Evolutionary conservation across 2,329 filamentous ascomycete species (phyloP).

Genomic region (Colletotrichum coccodes): DNA sequence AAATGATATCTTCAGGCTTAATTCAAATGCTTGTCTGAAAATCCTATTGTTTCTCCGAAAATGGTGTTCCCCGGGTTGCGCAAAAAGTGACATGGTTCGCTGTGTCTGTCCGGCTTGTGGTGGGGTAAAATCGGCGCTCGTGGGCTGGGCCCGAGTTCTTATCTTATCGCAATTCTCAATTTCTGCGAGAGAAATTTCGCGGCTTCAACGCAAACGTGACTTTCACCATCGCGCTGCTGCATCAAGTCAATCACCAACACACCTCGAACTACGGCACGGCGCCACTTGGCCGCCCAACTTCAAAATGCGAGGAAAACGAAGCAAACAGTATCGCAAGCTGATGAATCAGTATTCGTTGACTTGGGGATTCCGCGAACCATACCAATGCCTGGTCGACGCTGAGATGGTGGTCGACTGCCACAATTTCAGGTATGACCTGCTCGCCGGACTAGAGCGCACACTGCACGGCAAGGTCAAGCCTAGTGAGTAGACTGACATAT

Average conservation of each 20-base stretch:
- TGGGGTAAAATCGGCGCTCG: slow-evolving; percentile 22
- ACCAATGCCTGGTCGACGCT: slow-evolving; percentile 91
- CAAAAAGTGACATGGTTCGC: background rate
- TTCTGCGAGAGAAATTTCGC: slow-evolving; percentile 30
- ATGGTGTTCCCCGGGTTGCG: background rate
- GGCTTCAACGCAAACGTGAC: background rate
- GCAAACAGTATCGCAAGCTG: slow-evolving; percentile 76
- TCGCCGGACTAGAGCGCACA: slow-evolving; percentile 80
- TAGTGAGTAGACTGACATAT: slow-evolving; percentile 58
- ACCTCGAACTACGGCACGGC: slow-evolving; percentile 5
- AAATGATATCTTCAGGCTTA: background rate
- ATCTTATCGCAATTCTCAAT: slow-evolving; percentile 35
- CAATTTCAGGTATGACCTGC: slow-evolving; percentile 90
- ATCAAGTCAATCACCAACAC: background rate
- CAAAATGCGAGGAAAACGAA: slow-evolving; percentile 60
- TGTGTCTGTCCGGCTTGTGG: background rate
- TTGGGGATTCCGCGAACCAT: slow-evolving; percentile 93
- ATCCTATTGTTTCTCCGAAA: background rate
- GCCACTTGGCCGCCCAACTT: background rate
- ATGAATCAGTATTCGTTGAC: slow-evolving; percentile 91
- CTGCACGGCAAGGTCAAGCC: slow-evolving; percentile 88
- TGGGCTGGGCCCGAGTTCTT: slow-evolving; percentile 13
- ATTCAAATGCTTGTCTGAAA: background rate
- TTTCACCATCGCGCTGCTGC: background rate
- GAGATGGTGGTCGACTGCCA: slow-evolving; percentile 85